phyloP scores from a whole-genome alignment of 352 stramenopile species.

The Phytopythium litorale region DNA sequence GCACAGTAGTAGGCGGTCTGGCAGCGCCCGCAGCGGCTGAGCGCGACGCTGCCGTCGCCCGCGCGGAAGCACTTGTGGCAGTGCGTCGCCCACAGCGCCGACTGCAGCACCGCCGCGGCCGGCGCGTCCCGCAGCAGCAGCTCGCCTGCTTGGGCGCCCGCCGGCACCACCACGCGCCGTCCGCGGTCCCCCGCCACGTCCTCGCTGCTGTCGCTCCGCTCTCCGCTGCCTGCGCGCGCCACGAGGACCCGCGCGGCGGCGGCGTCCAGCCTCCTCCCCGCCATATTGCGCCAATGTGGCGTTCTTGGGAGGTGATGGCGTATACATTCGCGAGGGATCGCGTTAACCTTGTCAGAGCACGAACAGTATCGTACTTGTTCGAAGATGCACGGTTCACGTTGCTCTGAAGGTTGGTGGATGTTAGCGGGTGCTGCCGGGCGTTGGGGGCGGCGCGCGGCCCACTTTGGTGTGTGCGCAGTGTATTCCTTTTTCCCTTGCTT shows the following conservation, averaged over 20 bases:
- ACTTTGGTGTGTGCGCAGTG: slow-evolving; percentile 3
- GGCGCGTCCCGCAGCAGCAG: slow-evolving; percentile 27
- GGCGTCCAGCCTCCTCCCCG: not conserved
- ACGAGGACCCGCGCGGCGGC: not conserved
- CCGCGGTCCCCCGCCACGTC: slow-evolving; percentile 28
- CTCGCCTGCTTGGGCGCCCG: slow-evolving; percentile 16
- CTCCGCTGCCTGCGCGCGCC: not conserved
- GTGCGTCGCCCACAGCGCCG: slow-evolving; percentile 47
- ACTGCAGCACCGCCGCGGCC: slow-evolving; percentile 40
- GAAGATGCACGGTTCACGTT: not conserved
- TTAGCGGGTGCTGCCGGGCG: not conserved
- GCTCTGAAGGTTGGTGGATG: not conserved
- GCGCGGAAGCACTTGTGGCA: slow-evolving; percentile 61
- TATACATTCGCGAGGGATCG: not conserved
- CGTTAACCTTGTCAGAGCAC: not conserved
- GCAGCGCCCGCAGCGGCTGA: slow-evolving; percentile 61
- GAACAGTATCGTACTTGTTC: not conserved
- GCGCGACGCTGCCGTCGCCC: slow-evolving; percentile 10
- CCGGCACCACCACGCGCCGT: slow-evolving; percentile 25
- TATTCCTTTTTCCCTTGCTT: slow-evolving; percentile 21
- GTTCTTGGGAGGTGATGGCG: not conserved
- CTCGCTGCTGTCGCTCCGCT: not conserved
- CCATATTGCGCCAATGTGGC: not conserved
- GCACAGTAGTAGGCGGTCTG: slow-evolving; percentile 59
- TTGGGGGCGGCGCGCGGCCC: not conserved